These are phyloP conservation scores for Prunus padus DNA, from an alignment of 306 rosid genomes.

Conservation along the genomic window DNA sequence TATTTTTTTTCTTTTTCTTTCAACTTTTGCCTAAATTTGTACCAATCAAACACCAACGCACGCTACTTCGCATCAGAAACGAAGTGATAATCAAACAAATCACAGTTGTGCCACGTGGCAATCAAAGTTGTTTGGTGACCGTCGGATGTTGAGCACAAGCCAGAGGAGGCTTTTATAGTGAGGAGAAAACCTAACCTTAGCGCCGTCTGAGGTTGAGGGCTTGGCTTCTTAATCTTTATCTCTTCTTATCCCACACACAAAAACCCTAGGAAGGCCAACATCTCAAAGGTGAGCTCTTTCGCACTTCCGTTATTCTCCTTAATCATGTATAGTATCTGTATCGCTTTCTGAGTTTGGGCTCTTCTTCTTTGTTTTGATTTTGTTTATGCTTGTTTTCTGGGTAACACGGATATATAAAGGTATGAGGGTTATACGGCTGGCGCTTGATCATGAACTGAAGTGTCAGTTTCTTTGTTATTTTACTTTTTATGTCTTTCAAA, in stretches of 20 bases:
- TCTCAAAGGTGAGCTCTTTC: neutral
- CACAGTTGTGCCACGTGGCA: neutral
- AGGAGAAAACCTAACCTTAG: constrained; percentile 7
- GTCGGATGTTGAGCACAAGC: constrained; percentile 8
- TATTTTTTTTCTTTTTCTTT: no score
- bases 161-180: constrained; percentile 9
- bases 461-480: neutral
- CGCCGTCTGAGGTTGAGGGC: constrained; percentile 20
- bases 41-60: neutral
- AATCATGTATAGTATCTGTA: neutral
- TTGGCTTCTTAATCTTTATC: neutral
- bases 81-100: neutral
- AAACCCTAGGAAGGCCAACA: constrained; percentile 8
- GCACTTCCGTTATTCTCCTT: neutral
- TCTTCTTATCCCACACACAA: neutral
- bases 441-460: neutral
- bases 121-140: constrained; percentile 7
- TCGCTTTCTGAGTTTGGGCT: neutral
- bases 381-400: neutral
- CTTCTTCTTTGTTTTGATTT: neutral
- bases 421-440: no score
- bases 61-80: neutral
- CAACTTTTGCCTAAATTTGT: no score
- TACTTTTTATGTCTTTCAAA: neutral
- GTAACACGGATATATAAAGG: neutral